These are phyloP conservation scores for Thelonectria discophora DNA, from an alignment of 2,329 filamentous ascomycete genomes.

Conservation along the genomic window DNA sequence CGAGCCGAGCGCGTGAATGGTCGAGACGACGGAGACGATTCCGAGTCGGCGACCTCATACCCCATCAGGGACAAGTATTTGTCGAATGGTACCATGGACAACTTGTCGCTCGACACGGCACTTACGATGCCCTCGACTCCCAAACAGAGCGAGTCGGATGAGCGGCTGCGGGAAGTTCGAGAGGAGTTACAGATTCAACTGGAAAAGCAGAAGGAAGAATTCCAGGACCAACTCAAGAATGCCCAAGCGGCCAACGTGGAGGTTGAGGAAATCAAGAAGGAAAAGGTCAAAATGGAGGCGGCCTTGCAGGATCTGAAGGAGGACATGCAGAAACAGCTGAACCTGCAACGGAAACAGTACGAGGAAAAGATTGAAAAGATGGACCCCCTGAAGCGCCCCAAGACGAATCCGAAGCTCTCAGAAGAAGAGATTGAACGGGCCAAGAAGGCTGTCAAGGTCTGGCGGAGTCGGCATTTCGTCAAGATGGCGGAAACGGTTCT, in stretches of 20 bases:
- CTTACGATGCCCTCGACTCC: slow-evolving; percentile 96
- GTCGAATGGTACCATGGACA: slow-evolving; percentile 93
- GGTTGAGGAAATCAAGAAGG: slow-evolving; percentile 82
- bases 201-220: slow-evolving; percentile 86
- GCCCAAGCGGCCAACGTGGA: slow-evolving; percentile 80
- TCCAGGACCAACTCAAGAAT: slow-evolving; percentile 77
- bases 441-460: slow-evolving; percentile 72
- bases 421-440: slow-evolving; percentile 78
- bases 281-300: slow-evolving; percentile 87
- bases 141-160: slow-evolving; percentile 78
- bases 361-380: slow-evolving; percentile 85
- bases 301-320: slow-evolving; percentile 79
- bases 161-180: slow-evolving; percentile 75
- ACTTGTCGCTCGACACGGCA: slow-evolving; percentile 93
- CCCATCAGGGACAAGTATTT: slow-evolving; percentile 93
- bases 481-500: slow-evolving; percentile 92
- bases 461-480: slow-evolving; percentile 87
- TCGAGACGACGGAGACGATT: slow-evolving; percentile 86
- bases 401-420: slow-evolving; percentile 70
- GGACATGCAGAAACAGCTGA: slow-evolving; percentile 88
- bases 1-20: slow-evolving; percentile 77
- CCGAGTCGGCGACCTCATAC: slow-evolving; percentile 88
- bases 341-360: slow-evolving; percentile 83
- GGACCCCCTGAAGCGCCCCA: slow-evolving; percentile 69
- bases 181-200: slow-evolving; percentile 87